A percentile compares a stretch with the other conserved stretches of the same genome.
Evolutionary conservation across 768 basidiomycete genomes (phyloP).

Genomic region (Pilatotrama ljubarskyi): DNA sequence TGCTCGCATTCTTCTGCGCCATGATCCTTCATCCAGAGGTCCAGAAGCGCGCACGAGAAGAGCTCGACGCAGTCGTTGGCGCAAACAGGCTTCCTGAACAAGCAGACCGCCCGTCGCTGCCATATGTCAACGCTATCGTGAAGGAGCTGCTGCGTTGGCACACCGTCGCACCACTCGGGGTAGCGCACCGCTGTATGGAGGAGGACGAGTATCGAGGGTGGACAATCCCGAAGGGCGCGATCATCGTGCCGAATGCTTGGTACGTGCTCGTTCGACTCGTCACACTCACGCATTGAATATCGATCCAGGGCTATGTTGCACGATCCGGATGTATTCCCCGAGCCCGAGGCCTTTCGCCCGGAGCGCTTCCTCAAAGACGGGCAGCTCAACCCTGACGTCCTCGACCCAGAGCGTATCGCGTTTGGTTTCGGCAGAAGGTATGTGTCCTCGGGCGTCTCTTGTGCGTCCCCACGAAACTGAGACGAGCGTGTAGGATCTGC

Average conservation of each 20-base stretch:
- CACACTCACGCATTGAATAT: no score
- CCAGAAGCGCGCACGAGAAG: constrained; percentile 15
- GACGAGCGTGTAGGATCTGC: constrained; percentile 23
- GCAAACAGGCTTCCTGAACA: constrained; percentile 15
- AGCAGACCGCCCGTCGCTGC: constrained; percentile 13
- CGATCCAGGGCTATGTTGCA: constrained; percentile 58
- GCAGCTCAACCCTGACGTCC: constrained; percentile 5
- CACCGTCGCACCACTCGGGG: constrained; percentile 6
- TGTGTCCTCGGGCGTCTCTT: neutral
- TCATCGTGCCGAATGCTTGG: constrained; percentile 21
- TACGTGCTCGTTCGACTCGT: neutral
- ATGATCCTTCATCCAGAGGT: constrained; percentile 13
- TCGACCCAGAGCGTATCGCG: constrained; percentile 11
- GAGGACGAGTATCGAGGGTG: constrained; percentile 43
- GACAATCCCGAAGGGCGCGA: constrained; percentile 37
- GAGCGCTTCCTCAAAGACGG: constrained; percentile 43
- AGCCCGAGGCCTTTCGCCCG: constrained; percentile 51
- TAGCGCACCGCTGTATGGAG: constrained; percentile 34
- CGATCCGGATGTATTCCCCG: constrained; percentile 45
- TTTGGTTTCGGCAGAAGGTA: constrained; percentile 33
- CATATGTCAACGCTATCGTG: constrained; percentile 19
- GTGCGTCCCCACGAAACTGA: no score
- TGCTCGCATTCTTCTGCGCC: constrained; percentile 10
- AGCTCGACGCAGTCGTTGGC: constrained; percentile 22
- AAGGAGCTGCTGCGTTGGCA: constrained; percentile 20